Evolutionary conservation across 768 basidiomycete species (phyloP).

Genomic region (Boletus subparvulus): DNA sequence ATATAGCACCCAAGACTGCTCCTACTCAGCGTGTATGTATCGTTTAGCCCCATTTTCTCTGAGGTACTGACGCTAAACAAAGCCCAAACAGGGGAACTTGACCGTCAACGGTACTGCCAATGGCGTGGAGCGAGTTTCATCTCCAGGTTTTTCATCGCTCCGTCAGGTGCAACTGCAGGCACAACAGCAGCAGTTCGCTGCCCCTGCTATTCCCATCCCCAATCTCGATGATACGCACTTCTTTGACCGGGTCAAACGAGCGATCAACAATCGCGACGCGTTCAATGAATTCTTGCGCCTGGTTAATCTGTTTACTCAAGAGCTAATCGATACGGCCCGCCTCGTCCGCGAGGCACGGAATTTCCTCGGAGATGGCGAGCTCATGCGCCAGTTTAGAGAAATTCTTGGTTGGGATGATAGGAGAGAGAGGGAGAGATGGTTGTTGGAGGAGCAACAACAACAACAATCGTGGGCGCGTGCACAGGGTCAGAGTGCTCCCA

Average conservation of each 20-base stretch:
- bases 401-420: slow-evolving; percentile 87
- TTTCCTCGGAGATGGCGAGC: slow-evolving; percentile 75
- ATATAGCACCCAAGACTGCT: slow-evolving; percentile 25
- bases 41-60: neutral
- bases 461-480: slow-evolving; percentile 54
- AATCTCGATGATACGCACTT: slow-evolving; percentile 69
- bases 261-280: slow-evolving; percentile 68
- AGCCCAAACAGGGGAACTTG: slow-evolving; percentile 24
- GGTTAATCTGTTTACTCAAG: slow-evolving; percentile 92
- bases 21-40: slow-evolving; percentile 27
- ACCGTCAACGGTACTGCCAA: slow-evolving; percentile 18
- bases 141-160: slow-evolving; percentile 21
- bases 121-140: slow-evolving; percentile 22
- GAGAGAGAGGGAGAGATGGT: slow-evolving; percentile 56
- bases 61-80: slow-evolving; percentile 8
- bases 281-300: slow-evolving; percentile 96
- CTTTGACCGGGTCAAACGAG: slow-evolving; percentile 86
- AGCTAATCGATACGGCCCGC: slow-evolving; percentile 83
- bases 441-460: slow-evolving; percentile 45
- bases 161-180: slow-evolving; percentile 25
- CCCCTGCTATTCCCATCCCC: slow-evolving; percentile 16
- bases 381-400: slow-evolving; percentile 78
- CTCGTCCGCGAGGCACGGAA: slow-evolving; percentile 78
- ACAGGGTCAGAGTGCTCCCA: slow-evolving; percentile 38
- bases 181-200: slow-evolving; percentile 21